Evolutionary conservation across 345 rosid genomes (phyloP).

Genomic region (Populus simonii): DNA sequence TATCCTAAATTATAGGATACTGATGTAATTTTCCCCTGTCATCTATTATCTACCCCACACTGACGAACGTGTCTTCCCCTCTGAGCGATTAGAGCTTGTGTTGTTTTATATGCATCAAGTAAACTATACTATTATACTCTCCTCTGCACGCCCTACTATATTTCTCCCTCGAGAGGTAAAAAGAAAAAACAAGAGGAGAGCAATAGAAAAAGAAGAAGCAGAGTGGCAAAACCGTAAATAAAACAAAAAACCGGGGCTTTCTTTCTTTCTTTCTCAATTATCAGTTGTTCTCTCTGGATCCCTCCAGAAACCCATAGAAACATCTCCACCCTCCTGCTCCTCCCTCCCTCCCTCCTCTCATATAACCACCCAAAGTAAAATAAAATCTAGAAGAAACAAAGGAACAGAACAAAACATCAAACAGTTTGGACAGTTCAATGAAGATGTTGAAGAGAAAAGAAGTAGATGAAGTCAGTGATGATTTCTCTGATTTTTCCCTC

Average conservation of each 20-base stretch:
- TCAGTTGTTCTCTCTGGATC: neutral
- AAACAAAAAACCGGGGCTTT: no score
- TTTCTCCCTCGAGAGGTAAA: no score
- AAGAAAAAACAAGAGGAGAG: neutral
- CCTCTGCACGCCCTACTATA: no score
- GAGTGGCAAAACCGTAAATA: neutral
- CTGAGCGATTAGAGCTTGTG: no score
- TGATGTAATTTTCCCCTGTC: no score
- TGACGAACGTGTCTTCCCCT: no score
- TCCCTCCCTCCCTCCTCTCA: no score
- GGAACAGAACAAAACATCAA: no score
- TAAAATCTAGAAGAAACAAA: neutral
- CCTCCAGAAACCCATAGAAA: neutral
- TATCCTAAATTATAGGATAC: no score
- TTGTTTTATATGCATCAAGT: no score
- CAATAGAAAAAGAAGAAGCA: neutral
- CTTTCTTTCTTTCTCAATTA: neutral
- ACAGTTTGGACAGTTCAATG: neutral
- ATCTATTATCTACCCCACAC: no score
- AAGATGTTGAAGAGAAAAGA: constrained; percentile 55
- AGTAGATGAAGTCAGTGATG: constrained; percentile 60
- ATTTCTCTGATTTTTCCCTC: constrained; percentile 74
- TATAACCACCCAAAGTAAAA: neutral
- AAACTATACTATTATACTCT: no score
- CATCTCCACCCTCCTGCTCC: neutral